Evolutionary conservation across 768 basidiomycete species (phyloP).

Genomic region (Suillus decipiens): DNA sequence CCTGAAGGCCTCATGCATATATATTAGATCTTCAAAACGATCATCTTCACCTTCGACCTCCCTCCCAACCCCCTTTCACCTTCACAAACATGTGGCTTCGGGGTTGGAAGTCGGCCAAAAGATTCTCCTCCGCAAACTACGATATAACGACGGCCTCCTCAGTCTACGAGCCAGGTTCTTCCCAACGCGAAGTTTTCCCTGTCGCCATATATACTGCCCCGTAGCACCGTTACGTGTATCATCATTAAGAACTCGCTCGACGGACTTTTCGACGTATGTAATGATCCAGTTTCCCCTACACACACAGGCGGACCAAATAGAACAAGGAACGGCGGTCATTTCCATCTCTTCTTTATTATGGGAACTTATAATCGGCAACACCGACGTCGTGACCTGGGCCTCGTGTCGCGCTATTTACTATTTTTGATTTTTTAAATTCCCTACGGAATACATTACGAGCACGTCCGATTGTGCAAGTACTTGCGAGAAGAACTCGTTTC

Average conservation of each 20-base stretch:
- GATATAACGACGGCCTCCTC: background rate
- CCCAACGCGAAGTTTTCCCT: background rate
- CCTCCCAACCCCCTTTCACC: background rate
- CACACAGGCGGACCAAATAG: background rate
- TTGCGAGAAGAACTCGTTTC: background rate
- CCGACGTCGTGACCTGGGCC: background rate
- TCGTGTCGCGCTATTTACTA: background rate
- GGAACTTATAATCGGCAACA: background rate
- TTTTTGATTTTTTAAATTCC: background rate
- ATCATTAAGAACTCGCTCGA: slow-evolving; percentile 1
- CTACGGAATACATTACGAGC: background rate
- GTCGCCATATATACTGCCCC: background rate
- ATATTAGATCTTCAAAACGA: background rate
- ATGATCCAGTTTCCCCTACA: background rate
- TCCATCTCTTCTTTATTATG: background rate
- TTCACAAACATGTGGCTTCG: background rate
- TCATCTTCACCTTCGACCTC: background rate
- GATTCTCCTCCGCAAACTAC: background rate
- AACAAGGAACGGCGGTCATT: background rate
- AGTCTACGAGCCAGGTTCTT: background rate
- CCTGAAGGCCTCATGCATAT: background rate
- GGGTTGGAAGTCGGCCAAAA: background rate
- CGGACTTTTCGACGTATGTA: slow-evolving; percentile 3
- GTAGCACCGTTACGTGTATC: background rate
- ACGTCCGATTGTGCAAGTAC: background rate